phyloP scores from a whole-genome alignment of 2,329 filamentous ascomycete genomes.

The Fonsecaea erecta region DNA sequence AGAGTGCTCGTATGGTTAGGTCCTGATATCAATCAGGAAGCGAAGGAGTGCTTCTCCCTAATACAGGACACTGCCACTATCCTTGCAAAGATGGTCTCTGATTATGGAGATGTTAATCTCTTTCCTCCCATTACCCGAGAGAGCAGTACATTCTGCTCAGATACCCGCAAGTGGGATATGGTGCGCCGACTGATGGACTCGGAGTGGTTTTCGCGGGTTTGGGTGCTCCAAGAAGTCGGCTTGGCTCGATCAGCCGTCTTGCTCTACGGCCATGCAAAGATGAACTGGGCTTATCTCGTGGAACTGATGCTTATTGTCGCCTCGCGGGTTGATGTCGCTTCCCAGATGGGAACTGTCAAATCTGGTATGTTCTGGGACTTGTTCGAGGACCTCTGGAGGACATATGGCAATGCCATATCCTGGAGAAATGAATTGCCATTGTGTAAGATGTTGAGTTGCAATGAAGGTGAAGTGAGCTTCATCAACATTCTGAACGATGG shows the following conservation, averaged over 20 bases:
- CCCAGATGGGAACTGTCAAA: constrained; percentile 12
- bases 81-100: constrained; percentile 7
- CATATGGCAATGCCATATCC: constrained; percentile 9
- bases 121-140: constrained; percentile 8
- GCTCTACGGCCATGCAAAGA: constrained; percentile 15
- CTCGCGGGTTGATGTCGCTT: constrained; percentile 6
- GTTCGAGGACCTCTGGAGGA: constrained; percentile 13
- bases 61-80: constrained; percentile 5
- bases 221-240: constrained; percentile 28
- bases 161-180: constrained; percentile 8
- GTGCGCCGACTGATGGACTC: constrained; percentile 16
- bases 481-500: constrained; percentile 22
- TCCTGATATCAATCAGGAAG: constrained; percentile 8
- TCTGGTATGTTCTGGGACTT: constrained; percentile 17
- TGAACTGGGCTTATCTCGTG: constrained; percentile 19
- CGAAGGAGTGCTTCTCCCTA: constrained; percentile 10
- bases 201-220: constrained; percentile 23
- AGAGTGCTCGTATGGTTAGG: constrained; percentile 38
- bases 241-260: constrained; percentile 15
- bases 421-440: constrained; percentile 20
- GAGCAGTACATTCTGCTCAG: neutral
- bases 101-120: constrained; percentile 7
- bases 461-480: neutral
- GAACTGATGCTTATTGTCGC: constrained; percentile 18
- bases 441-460: neutral